phyloP scores from a whole-genome alignment of 108 stramenopile species.

The Nitzschia palea region DNA sequence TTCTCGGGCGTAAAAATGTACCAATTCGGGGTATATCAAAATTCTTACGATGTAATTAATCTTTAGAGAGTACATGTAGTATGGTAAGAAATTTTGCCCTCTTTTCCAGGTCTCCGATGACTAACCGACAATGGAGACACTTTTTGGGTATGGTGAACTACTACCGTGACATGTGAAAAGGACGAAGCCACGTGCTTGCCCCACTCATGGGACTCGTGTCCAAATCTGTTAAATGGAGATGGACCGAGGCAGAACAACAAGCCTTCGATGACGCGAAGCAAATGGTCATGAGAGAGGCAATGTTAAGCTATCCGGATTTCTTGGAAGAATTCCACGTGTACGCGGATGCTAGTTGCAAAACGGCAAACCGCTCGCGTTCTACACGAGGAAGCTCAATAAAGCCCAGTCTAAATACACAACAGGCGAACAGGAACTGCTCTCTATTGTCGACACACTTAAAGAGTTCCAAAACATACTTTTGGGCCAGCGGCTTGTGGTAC shows the following conservation, averaged over 20 bases:
- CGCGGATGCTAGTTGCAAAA: conserved; percentile 20
- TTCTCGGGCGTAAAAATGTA: too few species aligned
- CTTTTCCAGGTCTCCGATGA: conserved; percentile 21
- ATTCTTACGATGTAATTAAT: too few species aligned
- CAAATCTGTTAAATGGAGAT: not conserved
- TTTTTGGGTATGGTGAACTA: conserved; percentile 49
- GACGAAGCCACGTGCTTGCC: conserved; percentile 27
- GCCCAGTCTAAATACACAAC: not conserved
- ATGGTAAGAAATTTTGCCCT: too few species aligned
- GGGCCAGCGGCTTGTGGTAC: too few species aligned
- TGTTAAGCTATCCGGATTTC: conserved; percentile 49
- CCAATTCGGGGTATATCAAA: too few species aligned
- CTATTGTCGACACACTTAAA: not conserved
- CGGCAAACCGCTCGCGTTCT: not conserved
- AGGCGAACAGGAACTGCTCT: not conserved
- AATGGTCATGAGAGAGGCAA: conserved; percentile 30
- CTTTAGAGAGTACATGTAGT: too few species aligned
- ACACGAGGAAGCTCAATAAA: conserved; percentile 23
- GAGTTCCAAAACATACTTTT: not conserved
- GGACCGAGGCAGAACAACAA: conserved; percentile 29
- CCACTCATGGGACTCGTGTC: conserved; percentile 21
- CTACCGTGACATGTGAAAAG: conserved; percentile 39
- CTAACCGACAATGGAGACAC: conserved; percentile 24
- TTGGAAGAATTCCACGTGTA: not conserved
- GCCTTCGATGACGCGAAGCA: conserved; percentile 48